Evolutionary conservation across 1,284 basidiomycete genomes (phyloP), one percentile per base, ranked within the genome.

Genomic region (Mycena citricolor): DNA sequence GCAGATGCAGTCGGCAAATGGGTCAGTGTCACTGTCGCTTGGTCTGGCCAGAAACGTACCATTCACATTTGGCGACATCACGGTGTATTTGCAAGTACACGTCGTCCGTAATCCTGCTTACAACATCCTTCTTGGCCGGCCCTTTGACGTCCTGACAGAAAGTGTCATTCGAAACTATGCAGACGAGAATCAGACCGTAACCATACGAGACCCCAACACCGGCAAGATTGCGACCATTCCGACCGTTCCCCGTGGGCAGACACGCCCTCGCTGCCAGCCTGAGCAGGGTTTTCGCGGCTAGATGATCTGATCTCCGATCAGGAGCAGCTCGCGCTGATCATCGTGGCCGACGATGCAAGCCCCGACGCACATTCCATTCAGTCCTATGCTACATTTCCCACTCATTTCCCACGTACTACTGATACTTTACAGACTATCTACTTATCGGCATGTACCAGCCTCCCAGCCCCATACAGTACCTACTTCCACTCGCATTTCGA

Each of bases 121-220:
- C 44, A 51, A 58, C 19, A 56, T 66, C 2, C 47, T 69, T 0
- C 41, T 68, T 2, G 65, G 67, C 0, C 44, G 61, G 6, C 65
- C 65, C 0, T 68, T 68, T 49, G 61, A 67, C 44, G 50, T 61
- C 0, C 25, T 68, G 7, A 62, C 61, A 0, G 23, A 58, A 8
- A 59, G 56, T 14, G 31, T 51, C 11, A 37, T 65, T 0, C 38
- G 55, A 8, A 63, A 59, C 31, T 45, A 41, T 19, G 14, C 21
- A 1, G 52, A 63, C 33, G 57, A 59, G 0, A 32, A 47, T 2
- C 60, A 63, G 47, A 53, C 42, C 1, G 54, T 67, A 14, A 61
- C 52, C 0, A 45, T 67, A 5, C 49, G 46, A 8, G 55, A 60
- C 36, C 64, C 61, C 2, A 66, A 66, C 43, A 55, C 61, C 1